Conservation (phyloP, 2,329 filamentous ascomycete genomes). For the Diaporthe velutina region DNA sequence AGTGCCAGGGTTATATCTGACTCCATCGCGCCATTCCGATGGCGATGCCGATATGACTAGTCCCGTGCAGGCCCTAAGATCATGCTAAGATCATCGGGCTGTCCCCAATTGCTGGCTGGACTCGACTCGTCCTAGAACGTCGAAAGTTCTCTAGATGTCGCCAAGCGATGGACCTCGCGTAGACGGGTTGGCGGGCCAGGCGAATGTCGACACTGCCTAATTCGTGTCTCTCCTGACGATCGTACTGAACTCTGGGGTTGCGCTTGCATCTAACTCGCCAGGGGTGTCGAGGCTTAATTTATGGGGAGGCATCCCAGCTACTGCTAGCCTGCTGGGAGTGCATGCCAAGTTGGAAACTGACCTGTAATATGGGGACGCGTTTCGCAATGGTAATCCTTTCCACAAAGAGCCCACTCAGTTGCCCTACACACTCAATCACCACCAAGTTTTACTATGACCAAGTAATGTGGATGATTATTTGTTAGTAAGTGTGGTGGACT, state of each 20-base stretch:
- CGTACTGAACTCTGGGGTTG: constrained; percentile 20
- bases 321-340: too few relatives aligned
- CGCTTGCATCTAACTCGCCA: not conserved
- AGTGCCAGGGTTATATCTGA: constrained; percentile 17
- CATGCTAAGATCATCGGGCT: too few relatives aligned
- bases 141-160: not conserved
- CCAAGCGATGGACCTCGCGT: not conserved
- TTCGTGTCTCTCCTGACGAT: constrained; percentile 18
- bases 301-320: not conserved
- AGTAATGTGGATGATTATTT: not conserved
- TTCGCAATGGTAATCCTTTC: not conserved
- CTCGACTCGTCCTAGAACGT: not conserved
- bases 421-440: not conserved
- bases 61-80: not conserved
- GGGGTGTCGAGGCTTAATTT: constrained; percentile 3
- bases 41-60: constrained; percentile 19
- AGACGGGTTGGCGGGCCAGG: not conserved
- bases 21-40: not conserved
- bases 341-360: not conserved
- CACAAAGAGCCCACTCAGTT: not conserved
- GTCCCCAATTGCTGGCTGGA: not conserved
- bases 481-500: not conserved
- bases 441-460: not conserved
- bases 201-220: constrained; percentile 10
- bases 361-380: not conserved